Evolutionary conservation across 495 filamentous ascomycete species (phyloP).

Genomic region (Cairneyella variabilis): DNA sequence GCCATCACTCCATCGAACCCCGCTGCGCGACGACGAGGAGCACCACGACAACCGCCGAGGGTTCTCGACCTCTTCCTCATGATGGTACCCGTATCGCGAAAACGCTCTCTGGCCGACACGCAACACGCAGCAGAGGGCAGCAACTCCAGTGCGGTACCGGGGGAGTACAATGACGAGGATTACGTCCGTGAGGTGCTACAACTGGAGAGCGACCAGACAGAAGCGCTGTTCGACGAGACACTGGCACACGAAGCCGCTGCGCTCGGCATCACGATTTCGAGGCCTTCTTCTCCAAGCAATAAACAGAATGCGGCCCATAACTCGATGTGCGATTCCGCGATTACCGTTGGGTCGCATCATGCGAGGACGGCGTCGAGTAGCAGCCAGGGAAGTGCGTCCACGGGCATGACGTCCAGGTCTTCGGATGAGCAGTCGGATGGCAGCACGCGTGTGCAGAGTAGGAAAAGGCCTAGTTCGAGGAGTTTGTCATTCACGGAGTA

Average conservation of each 20-base stretch:
- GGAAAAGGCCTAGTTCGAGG: constrained; percentile 30
- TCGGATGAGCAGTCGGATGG: constrained; percentile 22
- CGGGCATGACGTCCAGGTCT: constrained; percentile 33
- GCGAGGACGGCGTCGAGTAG: constrained; percentile 33
- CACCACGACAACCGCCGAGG: too few species aligned
- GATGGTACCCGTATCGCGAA: constrained; percentile 20
- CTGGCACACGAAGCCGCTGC: constrained; percentile 35
- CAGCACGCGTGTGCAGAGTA: constrained; percentile 10
- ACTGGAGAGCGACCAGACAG: constrained; percentile 31
- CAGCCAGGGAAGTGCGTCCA: constrained; percentile 31
- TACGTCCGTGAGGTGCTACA: constrained; percentile 43
- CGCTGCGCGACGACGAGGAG: background rate
- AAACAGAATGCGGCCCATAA: constrained; percentile 14
- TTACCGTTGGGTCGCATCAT: constrained; percentile 31
- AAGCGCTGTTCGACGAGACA: constrained; percentile 35
- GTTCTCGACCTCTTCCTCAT: background rate
- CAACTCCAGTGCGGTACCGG: background rate
- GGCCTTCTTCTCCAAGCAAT: constrained; percentile 24
- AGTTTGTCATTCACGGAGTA: constrained; percentile 48
- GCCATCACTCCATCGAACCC: background rate
- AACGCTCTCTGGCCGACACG: constrained; percentile 14
- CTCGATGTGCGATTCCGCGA: constrained; percentile 34
- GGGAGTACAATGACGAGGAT: constrained; percentile 23
- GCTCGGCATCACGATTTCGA: constrained; percentile 39
- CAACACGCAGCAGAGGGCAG: constrained; percentile 2